phyloP scores from a whole-genome alignment of 768 basidiomycete genomes.

The Russula olivacea region DNA sequence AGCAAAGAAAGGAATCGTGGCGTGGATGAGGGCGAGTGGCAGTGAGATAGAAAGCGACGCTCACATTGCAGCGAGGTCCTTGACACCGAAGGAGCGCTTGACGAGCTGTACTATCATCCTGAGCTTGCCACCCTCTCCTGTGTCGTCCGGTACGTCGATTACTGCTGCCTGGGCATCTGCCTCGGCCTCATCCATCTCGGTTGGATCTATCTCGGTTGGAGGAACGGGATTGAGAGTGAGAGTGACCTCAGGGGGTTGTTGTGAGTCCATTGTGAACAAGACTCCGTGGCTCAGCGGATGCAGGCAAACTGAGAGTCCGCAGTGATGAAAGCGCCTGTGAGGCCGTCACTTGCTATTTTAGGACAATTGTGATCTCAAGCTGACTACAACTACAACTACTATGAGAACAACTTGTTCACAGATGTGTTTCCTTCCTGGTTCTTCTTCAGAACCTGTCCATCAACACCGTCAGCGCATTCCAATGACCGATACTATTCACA shows the following conservation, averaged over 20 bases:
- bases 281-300: too few relatives aligned
- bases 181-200: background rate
- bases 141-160: constrained; percentile 37
- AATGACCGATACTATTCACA: constrained; percentile 15
- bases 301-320: too few relatives aligned
- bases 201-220: too few relatives aligned
- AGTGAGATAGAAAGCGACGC: background rate
- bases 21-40: constrained; percentile 1
- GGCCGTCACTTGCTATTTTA: background rate
- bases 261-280: background rate
- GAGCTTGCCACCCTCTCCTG: constrained; percentile 84
- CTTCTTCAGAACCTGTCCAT: constrained; percentile 76
- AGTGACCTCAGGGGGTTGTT: background rate
- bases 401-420: constrained; percentile 91
- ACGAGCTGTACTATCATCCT: constrained; percentile 91
- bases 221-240: background rate
- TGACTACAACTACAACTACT: constrained; percentile 48
- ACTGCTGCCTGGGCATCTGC: constrained; percentile 14
- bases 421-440: constrained; percentile 93
- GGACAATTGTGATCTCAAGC: background rate
- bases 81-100: constrained; percentile 87
- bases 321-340: too few relatives aligned
- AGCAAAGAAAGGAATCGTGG: background rate
- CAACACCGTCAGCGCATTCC: background rate
- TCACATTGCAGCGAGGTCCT: constrained; percentile 95